Percentiles rank a stretch among this genome's conserved stretches.
These are phyloP conservation scores for Colletotrichum lentis DNA, from an alignment of 2,329 filamentous ascomycete genomes.

Conservation along the genomic window DNA sequence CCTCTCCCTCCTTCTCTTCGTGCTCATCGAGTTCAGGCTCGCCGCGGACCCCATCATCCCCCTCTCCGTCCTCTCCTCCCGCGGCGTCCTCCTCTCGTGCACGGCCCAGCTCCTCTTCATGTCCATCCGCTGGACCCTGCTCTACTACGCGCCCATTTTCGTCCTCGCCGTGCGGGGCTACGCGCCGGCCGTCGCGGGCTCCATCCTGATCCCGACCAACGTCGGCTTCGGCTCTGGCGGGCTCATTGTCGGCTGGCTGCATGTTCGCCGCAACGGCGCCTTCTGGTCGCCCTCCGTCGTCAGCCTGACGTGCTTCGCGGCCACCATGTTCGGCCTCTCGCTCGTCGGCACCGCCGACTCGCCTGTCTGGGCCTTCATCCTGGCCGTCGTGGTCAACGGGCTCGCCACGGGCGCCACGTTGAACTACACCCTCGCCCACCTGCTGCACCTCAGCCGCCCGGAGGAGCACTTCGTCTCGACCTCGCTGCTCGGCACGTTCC, in stretches of 20 bases:
- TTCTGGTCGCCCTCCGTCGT: slow-evolving; percentile 74
- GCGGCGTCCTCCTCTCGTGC: slow-evolving; percentile 76
- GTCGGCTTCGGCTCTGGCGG: slow-evolving; percentile 79
- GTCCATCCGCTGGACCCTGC: slow-evolving; percentile 79
- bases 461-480: slow-evolving; percentile 78
- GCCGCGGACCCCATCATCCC: slow-evolving; percentile 79
- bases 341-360: slow-evolving; percentile 61
- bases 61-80: slow-evolving; percentile 71
- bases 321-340: slow-evolving; percentile 66
- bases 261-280: slow-evolving; percentile 75
- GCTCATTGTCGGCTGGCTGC: slow-evolving; percentile 75
- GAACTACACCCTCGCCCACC: slow-evolving; percentile 83
- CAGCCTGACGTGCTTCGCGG: slow-evolving; percentile 68
- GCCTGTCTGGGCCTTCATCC: slow-evolving; percentile 62
- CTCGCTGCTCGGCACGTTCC: slow-evolving; percentile 79
- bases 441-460: slow-evolving; percentile 74
- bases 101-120: slow-evolving; percentile 79
- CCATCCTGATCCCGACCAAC: slow-evolving; percentile 83
- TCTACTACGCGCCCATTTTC: slow-evolving; percentile 84
- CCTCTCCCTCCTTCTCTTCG: slow-evolving; percentile 59
- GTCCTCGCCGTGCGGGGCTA: slow-evolving; percentile 78
- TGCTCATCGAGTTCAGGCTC: slow-evolving; percentile 69
- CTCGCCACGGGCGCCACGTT: slow-evolving; percentile 75
- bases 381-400: slow-evolving; percentile 73
- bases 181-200: slow-evolving; percentile 73